Conservation (phyloP, 106 monocot genomes). For the Hemerocallis citrina region DNA sequence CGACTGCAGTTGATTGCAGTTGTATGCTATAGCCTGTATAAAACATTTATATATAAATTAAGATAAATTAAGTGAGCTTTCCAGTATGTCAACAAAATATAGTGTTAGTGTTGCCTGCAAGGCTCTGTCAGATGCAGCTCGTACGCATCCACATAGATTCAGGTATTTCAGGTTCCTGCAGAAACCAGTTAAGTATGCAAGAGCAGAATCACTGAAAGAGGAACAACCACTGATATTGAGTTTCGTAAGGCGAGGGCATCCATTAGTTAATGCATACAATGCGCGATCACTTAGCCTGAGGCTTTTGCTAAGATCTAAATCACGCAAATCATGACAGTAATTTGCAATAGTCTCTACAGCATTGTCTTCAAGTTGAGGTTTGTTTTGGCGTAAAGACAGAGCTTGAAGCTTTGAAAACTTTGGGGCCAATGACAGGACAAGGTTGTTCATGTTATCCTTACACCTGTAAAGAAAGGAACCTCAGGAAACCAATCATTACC, state of each 20-base stretch:
- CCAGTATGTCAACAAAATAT: too few species aligned
- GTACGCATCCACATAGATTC: slow-evolving; percentile 93
- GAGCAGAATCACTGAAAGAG: slow-evolving; percentile 67
- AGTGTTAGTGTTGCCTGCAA: slow-evolving; percentile 44
- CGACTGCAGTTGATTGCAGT: slow-evolving; percentile 59
- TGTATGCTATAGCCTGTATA: slow-evolving; percentile 73
- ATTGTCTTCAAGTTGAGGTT: slow-evolving; percentile 72
- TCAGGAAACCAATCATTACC: background rate
- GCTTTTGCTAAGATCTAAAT: slow-evolving; percentile 91
- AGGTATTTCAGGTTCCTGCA: slow-evolving; percentile 63
- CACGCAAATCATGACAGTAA: slow-evolving; percentile 71
- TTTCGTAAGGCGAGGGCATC: slow-evolving; percentile 62
- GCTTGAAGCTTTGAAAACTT: slow-evolving; percentile 81
- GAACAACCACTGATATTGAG: slow-evolving; percentile 93
- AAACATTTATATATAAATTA: background rate
- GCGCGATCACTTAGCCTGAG: slow-evolving; percentile 60
- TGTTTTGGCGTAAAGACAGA: slow-evolving; percentile 61
- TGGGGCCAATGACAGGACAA: slow-evolving; percentile 68
- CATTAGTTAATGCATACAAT: slow-evolving; percentile 70
- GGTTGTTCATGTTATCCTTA: slow-evolving; percentile 79
- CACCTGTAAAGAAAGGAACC: slow-evolving; percentile 46
- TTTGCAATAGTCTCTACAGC: slow-evolving; percentile 71
- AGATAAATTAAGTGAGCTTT: background rate
- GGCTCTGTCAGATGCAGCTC: slow-evolving; percentile 74
- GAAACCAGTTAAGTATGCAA: slow-evolving; percentile 45